Base-by-base conservation (phyloP, 78 protist genomes). In the Dictyostelium firmibasis region DNA sequence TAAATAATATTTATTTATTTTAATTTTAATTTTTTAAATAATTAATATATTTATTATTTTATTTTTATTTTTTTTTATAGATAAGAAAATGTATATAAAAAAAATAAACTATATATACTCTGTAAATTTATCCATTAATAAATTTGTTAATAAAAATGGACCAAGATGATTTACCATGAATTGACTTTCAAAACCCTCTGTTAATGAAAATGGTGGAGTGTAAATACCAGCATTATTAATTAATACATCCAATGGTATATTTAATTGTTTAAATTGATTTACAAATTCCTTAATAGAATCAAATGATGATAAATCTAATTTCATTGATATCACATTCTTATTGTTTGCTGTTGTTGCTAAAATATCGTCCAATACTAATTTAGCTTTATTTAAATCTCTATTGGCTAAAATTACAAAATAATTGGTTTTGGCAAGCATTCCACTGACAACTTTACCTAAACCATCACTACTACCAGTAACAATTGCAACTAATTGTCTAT, bases 161-260 rank as follows among this genome's bases (percentile, higher is more conserved):
- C 93, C 93, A 8, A 87, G 33, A 78, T 87, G 93, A 87, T 87
- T 87, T 5, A 64, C 74, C 25, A 36, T 62, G 62, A 87, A 87
- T 81, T 76, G 83, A 13, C 38, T 23, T 31, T 60, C 93, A 25
- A 64, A 87, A 13, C 93, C 93, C 62, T 87, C 93, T 10, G 93
- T 62, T 18, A 27, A 4, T 2, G 31, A 23, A 18, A 23, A 44
- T 25, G 83, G 77, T n/a, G 62, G 50, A 16, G 23, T 5, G 9
- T 70, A 70, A 11, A 86, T 64, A 60, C 93, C 93, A 9, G 93
- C 93, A 87, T 78, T 78, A 78, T 87, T 78, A 25, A 87, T 78
- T 41, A 87, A 87, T 35, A n/a, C 64, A 87, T 87, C 74, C 5
- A 87, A 27, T 41, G 47, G 29, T 36, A 77, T 1, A 60, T 64